Evolutionary conservation across 2,329 filamentous ascomycete species (phyloP).

Genomic region (Sporothrix luriei): DNA sequence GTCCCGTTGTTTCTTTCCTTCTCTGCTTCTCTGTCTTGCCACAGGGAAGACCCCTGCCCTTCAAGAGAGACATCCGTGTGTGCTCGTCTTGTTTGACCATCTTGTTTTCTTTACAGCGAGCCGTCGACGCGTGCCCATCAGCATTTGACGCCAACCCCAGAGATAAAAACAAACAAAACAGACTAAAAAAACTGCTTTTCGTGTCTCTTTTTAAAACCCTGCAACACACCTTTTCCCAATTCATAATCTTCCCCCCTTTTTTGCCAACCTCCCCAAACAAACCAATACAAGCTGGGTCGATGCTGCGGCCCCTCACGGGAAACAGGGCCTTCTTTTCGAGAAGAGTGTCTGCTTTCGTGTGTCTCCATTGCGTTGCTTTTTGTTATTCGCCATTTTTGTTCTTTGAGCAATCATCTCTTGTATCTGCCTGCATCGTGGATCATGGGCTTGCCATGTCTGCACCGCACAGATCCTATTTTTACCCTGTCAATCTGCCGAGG

Average conservation of each 20-base stretch:
- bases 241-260: not conserved
- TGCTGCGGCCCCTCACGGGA: slow-evolving; percentile 54
- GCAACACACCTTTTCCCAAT: not conserved
- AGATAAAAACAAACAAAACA: slow-evolving; percentile 21
- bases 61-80: not conserved
- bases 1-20: slow-evolving; percentile 5
- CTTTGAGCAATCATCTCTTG: not conserved
- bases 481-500: slow-evolving; percentile 31
- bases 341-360: not conserved
- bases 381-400: slow-evolving; percentile 10
- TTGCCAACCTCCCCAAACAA: slow-evolving; percentile 8
- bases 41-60: not conserved
- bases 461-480: not conserved
- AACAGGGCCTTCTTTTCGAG: not conserved
- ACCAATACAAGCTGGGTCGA: slow-evolving; percentile 50
- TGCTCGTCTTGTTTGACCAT: slow-evolving; percentile 12
- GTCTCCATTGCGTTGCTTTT: slow-evolving; percentile 17
- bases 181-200: slow-evolving; percentile 16
- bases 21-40: not conserved
- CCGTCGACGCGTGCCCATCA: slow-evolving; percentile 1
- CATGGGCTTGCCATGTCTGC: not conserved
- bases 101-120: not conserved
- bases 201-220: not conserved
- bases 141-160: not conserved
- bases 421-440: not conserved